Evolutionary conservation across 23 red algal genomes (phyloP).

Genomic region (Gracilariopsis chorda): DNA sequence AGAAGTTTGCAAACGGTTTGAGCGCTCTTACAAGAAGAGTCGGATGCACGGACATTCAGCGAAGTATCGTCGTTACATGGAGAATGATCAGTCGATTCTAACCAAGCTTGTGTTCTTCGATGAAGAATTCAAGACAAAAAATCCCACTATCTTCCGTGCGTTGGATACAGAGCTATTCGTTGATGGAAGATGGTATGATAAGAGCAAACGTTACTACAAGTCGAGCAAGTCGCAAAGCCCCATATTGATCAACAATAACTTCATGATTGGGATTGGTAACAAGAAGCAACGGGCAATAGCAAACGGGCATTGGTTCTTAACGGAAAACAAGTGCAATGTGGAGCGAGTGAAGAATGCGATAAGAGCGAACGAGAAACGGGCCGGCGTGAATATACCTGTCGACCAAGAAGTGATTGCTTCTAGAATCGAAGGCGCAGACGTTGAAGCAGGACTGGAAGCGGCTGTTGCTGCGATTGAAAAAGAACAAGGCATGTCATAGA

Average conservation of each 20-base stretch:
- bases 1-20: constrained; percentile 64
- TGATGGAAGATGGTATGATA: constrained; percentile 82
- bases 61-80: constrained; percentile 44
- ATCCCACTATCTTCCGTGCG: constrained; percentile 54
- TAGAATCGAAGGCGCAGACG: neutral
- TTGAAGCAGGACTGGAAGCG: constrained; percentile 45
- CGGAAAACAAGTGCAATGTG: constrained; percentile 8
- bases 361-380: constrained; percentile 23
- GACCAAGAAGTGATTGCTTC: neutral
- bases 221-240: constrained; percentile 28
- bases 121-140: constrained; percentile 34
- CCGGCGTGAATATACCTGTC: neutral
- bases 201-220: constrained; percentile 9
- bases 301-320: constrained; percentile 67
- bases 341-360: constrained; percentile 32
- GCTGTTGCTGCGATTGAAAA: constrained; percentile 49
- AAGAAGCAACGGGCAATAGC: constrained; percentile 51
- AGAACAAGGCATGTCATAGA: neutral
- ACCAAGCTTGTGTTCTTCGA: constrained; percentile 63
- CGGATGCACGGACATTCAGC: constrained; percentile 11
- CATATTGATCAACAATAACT: constrained; percentile 79
- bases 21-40: constrained; percentile 29
- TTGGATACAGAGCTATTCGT: constrained; percentile 71
- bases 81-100: constrained; percentile 82
- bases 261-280: constrained; percentile 61